phyloP scores from a whole-genome alignment of 768 basidiomycete species.

The Pisolithus orientalis region DNA sequence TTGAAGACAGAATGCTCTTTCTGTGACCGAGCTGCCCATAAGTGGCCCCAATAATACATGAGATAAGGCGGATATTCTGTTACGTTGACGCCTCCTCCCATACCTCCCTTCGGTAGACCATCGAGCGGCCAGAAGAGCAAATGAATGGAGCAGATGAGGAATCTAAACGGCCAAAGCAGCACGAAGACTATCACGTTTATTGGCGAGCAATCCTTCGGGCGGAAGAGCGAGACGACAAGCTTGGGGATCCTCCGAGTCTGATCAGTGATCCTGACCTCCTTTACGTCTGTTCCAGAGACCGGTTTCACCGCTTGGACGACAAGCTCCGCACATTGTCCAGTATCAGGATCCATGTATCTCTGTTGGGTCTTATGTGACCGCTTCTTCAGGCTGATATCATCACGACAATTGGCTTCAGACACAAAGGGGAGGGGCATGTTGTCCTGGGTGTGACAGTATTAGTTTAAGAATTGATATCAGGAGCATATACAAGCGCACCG shows the following conservation, averaged over 20 bases:
- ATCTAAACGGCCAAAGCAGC: neutral
- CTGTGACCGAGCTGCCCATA: constrained; percentile 7
- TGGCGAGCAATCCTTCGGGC: neutral
- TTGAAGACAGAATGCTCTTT: constrained; percentile 9
- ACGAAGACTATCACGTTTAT: too few species aligned
- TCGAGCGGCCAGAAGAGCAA: neutral
- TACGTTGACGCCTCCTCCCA: neutral
- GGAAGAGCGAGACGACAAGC: constrained; percentile 10
- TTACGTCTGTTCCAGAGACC: too few species aligned
- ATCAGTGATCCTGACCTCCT: too few species aligned
- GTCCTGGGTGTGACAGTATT: too few species aligned
- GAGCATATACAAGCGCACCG: too few species aligned
- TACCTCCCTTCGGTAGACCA: neutral
- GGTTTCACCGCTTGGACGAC: too few species aligned
- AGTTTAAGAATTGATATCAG: too few species aligned
- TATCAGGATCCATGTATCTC: constrained; percentile 13
- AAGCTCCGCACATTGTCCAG: neutral
- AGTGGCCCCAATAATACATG: too few species aligned
- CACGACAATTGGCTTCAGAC: neutral
- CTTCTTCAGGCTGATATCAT: neutral
- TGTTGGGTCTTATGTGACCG: constrained; percentile 7
- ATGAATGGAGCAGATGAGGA: too few species aligned
- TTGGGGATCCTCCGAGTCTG: neutral
- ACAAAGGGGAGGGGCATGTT: neutral
- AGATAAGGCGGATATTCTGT: too few species aligned